Conservation (phyloP, 2,329 filamentous ascomycete genomes). For the Penicillium sp. region DNA sequence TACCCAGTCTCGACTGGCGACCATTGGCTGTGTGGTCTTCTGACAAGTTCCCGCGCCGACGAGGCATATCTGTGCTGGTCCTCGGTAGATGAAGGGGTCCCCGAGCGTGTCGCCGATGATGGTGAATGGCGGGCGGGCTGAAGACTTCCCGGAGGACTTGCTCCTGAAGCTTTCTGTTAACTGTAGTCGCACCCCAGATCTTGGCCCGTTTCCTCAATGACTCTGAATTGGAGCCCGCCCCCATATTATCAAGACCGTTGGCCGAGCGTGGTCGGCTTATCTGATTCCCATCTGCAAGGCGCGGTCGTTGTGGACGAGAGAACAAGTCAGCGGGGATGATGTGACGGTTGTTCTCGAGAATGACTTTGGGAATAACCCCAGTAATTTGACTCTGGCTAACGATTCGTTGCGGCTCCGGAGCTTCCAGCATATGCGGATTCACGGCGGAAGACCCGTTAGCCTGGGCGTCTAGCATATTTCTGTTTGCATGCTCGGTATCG, state of each 20-base stretch:
- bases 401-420: slow-evolving; percentile 46
- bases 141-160: slow-evolving; percentile 93
- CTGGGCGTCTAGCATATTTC: slow-evolving; percentile 5
- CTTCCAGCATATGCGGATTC: slow-evolving; percentile 15
- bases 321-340: slow-evolving; percentile 85
- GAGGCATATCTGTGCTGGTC: slow-evolving; percentile 33
- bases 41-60: slow-evolving; percentile 33
- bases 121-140: slow-evolving; percentile 74
- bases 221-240: slow-evolving; percentile 18
- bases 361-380: slow-evolving; percentile 76
- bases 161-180: slow-evolving; percentile 82
- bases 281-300: slow-evolving; percentile 30
- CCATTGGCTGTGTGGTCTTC: slow-evolving; percentile 28
- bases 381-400: slow-evolving; percentile 73
- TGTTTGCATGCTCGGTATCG: slow-evolving; percentile 17
- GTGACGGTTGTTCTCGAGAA: slow-evolving; percentile 89
- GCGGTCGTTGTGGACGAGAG: slow-evolving; percentile 52
- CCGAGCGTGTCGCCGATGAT: slow-evolving; percentile 64
- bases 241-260: slow-evolving; percentile 17
- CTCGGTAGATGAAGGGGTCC: slow-evolving; percentile 62
- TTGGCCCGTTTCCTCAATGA: slow-evolving; percentile 47
- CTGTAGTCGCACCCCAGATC: slow-evolving; percentile 84
- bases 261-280: slow-evolving; percentile 20
- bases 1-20: slow-evolving; percentile 18
- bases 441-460: slow-evolving; percentile 11